Evolutionary conservation across 345 rosid genomes (phyloP).

Genomic region (Linum usitatissimum): DNA sequence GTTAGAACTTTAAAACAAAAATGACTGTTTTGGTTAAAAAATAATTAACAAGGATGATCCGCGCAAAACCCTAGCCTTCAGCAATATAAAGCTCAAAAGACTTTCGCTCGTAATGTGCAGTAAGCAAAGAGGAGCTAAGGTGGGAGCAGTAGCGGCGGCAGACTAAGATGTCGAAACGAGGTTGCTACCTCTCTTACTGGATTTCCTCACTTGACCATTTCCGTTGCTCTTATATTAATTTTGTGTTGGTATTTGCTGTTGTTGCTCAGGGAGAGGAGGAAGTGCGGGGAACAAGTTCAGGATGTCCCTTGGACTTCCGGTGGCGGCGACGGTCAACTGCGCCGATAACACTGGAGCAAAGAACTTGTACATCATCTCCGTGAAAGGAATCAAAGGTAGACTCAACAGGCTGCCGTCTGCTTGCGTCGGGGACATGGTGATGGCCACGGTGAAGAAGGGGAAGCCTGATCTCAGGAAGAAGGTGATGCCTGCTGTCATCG

Average conservation of each 20-base stretch:
- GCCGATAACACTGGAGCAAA: constrained; percentile 5
- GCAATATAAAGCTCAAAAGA: too few species aligned
- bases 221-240: not conserved
- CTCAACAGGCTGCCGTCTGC: constrained; percentile 4
- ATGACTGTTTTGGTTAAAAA: too few species aligned
- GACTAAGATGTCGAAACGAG: constrained; percentile 2
- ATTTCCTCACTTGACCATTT: not conserved
- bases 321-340: constrained; percentile 6
- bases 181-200: not conserved
- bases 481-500: constrained; percentile 28
- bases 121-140: not conserved
- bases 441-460: constrained; percentile 29
- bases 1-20: too few species aligned
- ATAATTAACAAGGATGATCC: too few species aligned
- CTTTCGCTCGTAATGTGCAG: not conserved
- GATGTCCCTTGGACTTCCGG: constrained; percentile 4
- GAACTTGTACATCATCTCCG: constrained; percentile 8
- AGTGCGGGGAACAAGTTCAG: constrained; percentile 4
- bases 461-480: constrained; percentile 30
- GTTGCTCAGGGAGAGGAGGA: not conserved
- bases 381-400: constrained; percentile 2
- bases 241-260: not conserved
- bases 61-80: not conserved
- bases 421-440: constrained; percentile 18
- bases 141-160: not conserved